Evolutionary conservation across 1,284 basidiomycete species (phyloP), one percentile per base, ranked within the genome.

Genomic region (Leccinum laetum): DNA sequence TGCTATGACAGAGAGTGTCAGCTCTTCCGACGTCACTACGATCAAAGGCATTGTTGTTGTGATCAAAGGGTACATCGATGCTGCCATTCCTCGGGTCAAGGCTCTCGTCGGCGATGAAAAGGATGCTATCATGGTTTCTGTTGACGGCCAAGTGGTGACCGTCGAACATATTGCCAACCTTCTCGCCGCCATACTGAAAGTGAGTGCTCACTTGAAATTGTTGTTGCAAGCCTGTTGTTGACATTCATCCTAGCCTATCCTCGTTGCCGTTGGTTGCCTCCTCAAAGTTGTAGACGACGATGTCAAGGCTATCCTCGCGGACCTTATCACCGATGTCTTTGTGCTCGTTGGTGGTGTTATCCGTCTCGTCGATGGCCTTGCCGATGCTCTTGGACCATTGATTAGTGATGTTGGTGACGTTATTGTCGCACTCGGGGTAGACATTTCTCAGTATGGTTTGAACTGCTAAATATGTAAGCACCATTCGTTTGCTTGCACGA

Each of bases 41-140:
- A 53, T 82, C 39, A 66, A 65, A 3, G 71, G 65, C 59, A 69
- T 79, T 61, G 67, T 79, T 57, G 58, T 64, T 18, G 65, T 77
- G 18, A 75, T 82, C 68, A 75, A 78, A 67, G 62, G 26, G 35
- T 67, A 76, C 44, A 63, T 83, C 37, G 63, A 64, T 49, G 67
- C 59, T 18, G 79, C 79, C 10, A 63, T 80, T 56, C 60, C 67
- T 55, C 67, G 75, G 24, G 67, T 83, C 46, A 67, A 80, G 62
- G 70, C 63, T 18, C 80, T 83, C 53, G 70, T 73, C 57, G 79
- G 79, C 56, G 65, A 71, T 39, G 70, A 75, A 6, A 35, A 70
- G 2, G 66, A 64, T 6, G 65, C 72, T 10, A 76, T 82, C 64
- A 70, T 83, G 58, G 76, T 75, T 24, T 61, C 75, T 14, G 72